Base-by-base conservation (phyloP, 2,329 filamentous ascomycete genomes). In the Cercospora janseana region DNA sequence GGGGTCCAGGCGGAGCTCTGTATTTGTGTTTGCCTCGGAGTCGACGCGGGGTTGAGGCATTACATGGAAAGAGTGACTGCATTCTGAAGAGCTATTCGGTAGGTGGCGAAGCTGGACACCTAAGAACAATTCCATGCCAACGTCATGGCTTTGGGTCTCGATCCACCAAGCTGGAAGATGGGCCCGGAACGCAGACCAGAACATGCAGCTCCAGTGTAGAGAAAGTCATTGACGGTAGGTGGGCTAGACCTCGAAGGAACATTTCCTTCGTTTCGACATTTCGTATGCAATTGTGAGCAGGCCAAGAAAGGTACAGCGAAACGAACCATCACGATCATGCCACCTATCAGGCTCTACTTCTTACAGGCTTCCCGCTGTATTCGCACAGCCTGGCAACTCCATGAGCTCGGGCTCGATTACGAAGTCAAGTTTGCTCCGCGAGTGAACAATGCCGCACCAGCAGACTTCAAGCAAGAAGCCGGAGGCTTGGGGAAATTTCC, bases 401-500 rank as follows among this genome's bases (percentile, higher is more conserved):
- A 75, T 54, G 72, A 75, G 49, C 65, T 76, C 1, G 62, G 61
- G 4, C 65, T 75, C 4, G 62, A 68, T 15, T 77, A 75, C 55
- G 65, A 68, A 7, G 47, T 73, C 45, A 67, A 69, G 23, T 72
- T 71, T 55, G 66, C 65, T 12, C 63, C 71, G 1, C 67, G 74
- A 23, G 66, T 66, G 16, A 63, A 67, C 23, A 65, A 66, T 16
- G 67, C 66, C 20, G 72, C 72, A 3, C 72, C 74, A 1, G 60
- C 68, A 35, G 66, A 66, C 9, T 73, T 76, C 65, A 75, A 73
- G 55, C 60, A 66, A 16, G 62, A 63, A 13, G 69, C 68, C 4
- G 69, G 70, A 6, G 73, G 66, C 3, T 56, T 76, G n/a, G 73
- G 72, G 0, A 77, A 76, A 46, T 71, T 72, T 12, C 75, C 75